These are phyloP conservation scores for Chenopodium berlandieri DNA, from an alignment of 148 eudicot species.

Conservation along the genomic window DNA sequence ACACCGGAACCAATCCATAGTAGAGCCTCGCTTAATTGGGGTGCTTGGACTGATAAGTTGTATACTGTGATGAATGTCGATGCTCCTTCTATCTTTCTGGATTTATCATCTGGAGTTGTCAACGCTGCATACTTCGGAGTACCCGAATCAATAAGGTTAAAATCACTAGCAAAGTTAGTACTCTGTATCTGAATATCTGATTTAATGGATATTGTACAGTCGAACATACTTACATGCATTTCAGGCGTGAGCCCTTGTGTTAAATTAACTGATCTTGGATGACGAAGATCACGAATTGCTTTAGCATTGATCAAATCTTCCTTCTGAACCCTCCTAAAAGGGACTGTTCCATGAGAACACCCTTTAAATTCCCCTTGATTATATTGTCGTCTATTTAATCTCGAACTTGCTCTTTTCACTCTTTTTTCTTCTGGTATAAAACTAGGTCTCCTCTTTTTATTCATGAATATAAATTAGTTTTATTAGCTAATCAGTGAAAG, in stretches of 20 bases:
- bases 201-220: no score
- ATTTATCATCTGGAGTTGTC: conserved; percentile 5
- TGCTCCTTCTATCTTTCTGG: conserved; percentile 4
- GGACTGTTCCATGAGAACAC: conserved; percentile 22
- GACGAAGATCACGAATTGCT: not conserved
- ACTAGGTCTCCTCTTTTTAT: conserved; percentile 20
- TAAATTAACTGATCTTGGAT: no score
- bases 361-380: not conserved
- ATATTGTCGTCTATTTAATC: not conserved
- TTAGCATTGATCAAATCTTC: conserved; percentile 15
- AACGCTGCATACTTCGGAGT: conserved; percentile 4
- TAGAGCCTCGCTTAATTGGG: conserved; percentile 2
- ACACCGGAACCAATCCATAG: conserved; percentile 17
- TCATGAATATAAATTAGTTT: no score
- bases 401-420: not conserved
- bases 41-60: not conserved
- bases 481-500: no score
- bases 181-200: no score
- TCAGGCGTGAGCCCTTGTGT: not conserved
- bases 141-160: no score
- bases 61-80: conserved; percentile 17
- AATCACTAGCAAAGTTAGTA: no score
- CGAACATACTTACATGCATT: conserved; percentile 13
- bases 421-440: conserved; percentile 8
- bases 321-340: conserved; percentile 16